These are phyloP conservation scores for Sporobolomyces pararoseus DNA, from an alignment of 768 basidiomycete species.

Conservation along the genomic window DNA sequence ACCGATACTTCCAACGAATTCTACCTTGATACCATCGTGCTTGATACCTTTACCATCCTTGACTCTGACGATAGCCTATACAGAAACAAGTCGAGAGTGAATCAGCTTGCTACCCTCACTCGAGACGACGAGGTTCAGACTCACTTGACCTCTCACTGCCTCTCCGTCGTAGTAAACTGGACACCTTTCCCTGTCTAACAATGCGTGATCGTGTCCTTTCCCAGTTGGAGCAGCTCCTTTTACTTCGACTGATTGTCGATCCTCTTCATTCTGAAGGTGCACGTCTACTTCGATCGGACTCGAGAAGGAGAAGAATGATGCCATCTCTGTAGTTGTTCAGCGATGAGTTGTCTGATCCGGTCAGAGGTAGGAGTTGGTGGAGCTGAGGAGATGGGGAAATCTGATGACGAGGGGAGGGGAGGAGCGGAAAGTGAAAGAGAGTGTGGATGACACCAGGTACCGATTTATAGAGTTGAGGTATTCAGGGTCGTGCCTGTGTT, in stretches of 20 bases:
- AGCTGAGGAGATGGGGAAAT: neutral
- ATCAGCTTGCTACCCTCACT: neutral
- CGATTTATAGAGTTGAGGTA: no score
- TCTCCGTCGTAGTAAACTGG: constrained; percentile 97
- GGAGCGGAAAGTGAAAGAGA: neutral
- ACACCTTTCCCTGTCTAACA: constrained; percentile 62
- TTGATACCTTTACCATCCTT: constrained; percentile 90
- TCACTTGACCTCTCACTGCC: constrained; percentile 78
- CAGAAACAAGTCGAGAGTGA: neutral
- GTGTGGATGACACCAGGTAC: neutral
- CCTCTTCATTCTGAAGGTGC: constrained; percentile 78
- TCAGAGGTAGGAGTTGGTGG: neutral
- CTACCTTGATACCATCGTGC: constrained; percentile 96
- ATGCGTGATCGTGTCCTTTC: constrained; percentile 64
- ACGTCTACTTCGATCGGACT: constrained; percentile 88
- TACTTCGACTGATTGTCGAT: constrained; percentile 80
- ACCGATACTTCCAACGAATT: constrained; percentile 96
- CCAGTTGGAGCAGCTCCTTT: constrained; percentile 55
- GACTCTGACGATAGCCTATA: constrained; percentile 75
- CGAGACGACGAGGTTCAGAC: constrained; percentile 18
- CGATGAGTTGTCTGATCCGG: neutral
- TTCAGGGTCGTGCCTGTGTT: no score
- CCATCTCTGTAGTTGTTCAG: constrained; percentile 56
- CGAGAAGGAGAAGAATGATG: constrained; percentile 79
- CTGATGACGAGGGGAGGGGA: neutral